Percentiles rank a stretch among this genome's conserved stretches.
These are phyloP conservation scores for Yarrowia sp. DNA, from an alignment of 805 yeast species.

Conservation along the genomic window DNA sequence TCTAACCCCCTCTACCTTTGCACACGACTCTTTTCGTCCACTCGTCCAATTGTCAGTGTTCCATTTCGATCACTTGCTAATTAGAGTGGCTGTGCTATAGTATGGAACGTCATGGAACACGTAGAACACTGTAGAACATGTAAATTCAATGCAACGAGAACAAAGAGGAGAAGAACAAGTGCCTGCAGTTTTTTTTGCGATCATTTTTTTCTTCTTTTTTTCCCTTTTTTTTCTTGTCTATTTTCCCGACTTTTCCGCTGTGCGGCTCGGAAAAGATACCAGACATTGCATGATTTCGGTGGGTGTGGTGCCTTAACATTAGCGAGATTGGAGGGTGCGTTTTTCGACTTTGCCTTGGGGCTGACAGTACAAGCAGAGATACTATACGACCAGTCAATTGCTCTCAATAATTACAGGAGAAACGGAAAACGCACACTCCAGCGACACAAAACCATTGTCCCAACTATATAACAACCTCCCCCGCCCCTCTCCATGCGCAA, in stretches of 20 bases:
- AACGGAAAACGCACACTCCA: not conserved
- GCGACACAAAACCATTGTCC: not conserved
- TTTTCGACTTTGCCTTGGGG: too few relatives aligned
- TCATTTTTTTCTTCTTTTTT: not conserved
- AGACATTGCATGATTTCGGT: not conserved
- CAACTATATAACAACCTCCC: not conserved
- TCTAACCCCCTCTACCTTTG: not conserved
- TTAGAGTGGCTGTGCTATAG: too few relatives aligned
- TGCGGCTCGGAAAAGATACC: not conserved
- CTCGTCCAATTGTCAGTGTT: not conserved
- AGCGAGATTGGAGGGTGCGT: not conserved
- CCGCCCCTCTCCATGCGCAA: not conserved
- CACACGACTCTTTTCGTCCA: not conserved
- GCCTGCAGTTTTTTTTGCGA: too few relatives aligned
- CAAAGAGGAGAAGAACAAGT: too few relatives aligned
- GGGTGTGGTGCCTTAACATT: conserved; percentile 13
- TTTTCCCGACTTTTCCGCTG: not conserved
- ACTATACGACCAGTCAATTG: not conserved
- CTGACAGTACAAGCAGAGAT: too few relatives aligned
- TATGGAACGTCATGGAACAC: too few relatives aligned
- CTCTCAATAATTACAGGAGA: not conserved
- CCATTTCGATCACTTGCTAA: too few relatives aligned
- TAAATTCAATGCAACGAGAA: too few relatives aligned
- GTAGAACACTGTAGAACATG: too few relatives aligned
- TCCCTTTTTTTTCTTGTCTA: not conserved